Evolutionary conservation across 1,139 yeast species (phyloP), one percentile per base, ranked within the genome.

Genomic region (Wickerhamomyces sp.): DNA sequence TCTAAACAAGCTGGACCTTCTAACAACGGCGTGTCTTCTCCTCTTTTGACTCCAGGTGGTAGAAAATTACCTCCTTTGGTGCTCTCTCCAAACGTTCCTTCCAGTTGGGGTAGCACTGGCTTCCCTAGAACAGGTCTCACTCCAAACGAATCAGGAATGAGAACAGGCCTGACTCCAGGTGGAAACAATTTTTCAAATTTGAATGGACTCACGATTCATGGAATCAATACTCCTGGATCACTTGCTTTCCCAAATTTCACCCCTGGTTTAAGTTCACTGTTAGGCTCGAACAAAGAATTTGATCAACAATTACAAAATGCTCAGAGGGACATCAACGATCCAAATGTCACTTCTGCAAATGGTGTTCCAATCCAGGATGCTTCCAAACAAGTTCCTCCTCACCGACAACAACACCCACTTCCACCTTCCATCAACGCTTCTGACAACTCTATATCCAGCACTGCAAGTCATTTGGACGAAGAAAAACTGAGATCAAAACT

Each of bases 111-210:
- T 24, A 13, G 57, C 26, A 20, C 53, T 27, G 39, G 45, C 41
- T 46, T 46, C 46, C 46, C 55, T 36, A 70, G 78, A 45, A 65
- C 81, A 0, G 88, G 86, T 0, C 59, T 81, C 28, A 78, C 87
- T 0, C 87, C 89, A 6, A 80, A 77, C 54, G 88, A 80, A 51
- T 74, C 83, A 5, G 68, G 74, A 35, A 44, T 81, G 31, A 65
- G 91, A 41, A 67, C 84, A 0, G 89, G 89, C 0, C 55, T 80
- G 24, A 78, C 88, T 0, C 77, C 77, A 1, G 69, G 70, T 3
- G 61, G 63, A 32, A 26, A 29, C 17, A 27, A 24, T 12, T 38
- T 42, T 21, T n/a, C n/a, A n/a, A n/a, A n/a, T n/a, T n/a, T n/a
- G n/a, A 47, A 49, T 15, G 55, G 51, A 16, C 38, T 51, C 33